Conservation (phyloP, 2,329 filamentous ascomycete species). For the Hymenoscyphus albidus region DNA sequence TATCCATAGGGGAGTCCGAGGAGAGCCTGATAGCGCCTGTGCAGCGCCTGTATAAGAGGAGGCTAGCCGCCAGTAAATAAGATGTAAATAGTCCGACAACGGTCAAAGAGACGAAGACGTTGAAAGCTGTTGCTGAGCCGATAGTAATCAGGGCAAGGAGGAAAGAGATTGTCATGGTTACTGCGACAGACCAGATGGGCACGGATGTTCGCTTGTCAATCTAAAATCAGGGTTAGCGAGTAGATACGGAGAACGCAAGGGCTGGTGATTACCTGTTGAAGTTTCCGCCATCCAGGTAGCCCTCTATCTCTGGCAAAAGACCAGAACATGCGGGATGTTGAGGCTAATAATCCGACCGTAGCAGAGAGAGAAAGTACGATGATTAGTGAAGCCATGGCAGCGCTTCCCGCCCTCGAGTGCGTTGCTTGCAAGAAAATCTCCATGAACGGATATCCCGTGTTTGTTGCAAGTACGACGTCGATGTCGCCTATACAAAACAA, state of each 20-base stretch:
- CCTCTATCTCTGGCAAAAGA: slow-evolving; percentile 41
- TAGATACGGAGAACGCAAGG: not conserved
- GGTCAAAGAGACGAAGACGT: slow-evolving; percentile 11
- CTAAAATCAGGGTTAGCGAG: slow-evolving; percentile 1
- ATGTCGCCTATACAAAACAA: slow-evolving; percentile 41
- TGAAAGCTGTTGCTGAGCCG: slow-evolving; percentile 16
- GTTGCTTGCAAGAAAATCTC: slow-evolving; percentile 49
- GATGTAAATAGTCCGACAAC: slow-evolving; percentile 7
- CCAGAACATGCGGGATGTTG: slow-evolving; percentile 42
- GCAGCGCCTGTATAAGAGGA: slow-evolving; percentile 33
- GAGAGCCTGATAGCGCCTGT: slow-evolving; percentile 3
- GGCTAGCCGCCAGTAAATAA: slow-evolving; percentile 8
- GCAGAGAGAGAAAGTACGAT: slow-evolving; percentile 37
- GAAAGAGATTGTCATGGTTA: slow-evolving; percentile 5
- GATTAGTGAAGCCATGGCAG: slow-evolving; percentile 27
- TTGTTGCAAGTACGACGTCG: slow-evolving; percentile 43
- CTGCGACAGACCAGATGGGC: not conserved
- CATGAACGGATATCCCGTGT: slow-evolving; percentile 53
- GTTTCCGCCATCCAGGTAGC: slow-evolving; percentile 23
- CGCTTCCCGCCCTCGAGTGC: slow-evolving; percentile 37
- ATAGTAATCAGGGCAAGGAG: slow-evolving; percentile 17
- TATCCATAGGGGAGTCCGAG: not conserved
- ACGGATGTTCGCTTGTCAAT: slow-evolving; percentile 9
- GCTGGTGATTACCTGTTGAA: slow-evolving; percentile 2
- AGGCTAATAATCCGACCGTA: slow-evolving; percentile 35